These are phyloP conservation scores for Microdochium nivale DNA, from an alignment of 2,329 filamentous ascomycete genomes.

Conservation along the genomic window DNA sequence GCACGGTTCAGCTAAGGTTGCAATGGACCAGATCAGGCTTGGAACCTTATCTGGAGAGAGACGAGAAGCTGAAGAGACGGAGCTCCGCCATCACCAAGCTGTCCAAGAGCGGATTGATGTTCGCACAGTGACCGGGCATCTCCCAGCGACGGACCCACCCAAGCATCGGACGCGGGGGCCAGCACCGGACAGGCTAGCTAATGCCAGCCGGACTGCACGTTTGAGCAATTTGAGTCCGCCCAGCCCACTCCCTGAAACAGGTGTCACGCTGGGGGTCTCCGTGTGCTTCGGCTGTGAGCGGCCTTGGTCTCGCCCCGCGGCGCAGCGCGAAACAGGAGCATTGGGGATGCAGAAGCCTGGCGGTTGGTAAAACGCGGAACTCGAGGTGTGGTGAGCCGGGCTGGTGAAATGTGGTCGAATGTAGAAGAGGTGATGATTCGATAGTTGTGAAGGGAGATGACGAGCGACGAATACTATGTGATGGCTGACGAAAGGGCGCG, in stretches of 20 bases:
- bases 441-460: background rate
- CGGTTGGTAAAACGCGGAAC: too few species aligned
- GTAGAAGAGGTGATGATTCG: background rate
- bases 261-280: background rate
- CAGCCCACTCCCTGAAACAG: background rate
- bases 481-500: background rate
- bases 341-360: too few species aligned
- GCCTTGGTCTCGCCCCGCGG: too few species aligned
- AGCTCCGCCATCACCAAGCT: background rate
- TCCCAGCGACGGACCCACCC: background rate
- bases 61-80: background rate
- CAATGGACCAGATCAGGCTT: background rate
- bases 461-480: background rate
- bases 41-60: background rate
- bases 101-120: background rate
- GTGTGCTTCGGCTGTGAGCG: background rate
- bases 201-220: background rate
- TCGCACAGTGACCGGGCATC: background rate
- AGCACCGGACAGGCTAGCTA: background rate
- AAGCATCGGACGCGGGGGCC: background rate
- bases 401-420: background rate
- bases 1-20: background rate
- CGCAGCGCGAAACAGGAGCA: too few species aligned
- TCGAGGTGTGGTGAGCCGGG: too few species aligned
- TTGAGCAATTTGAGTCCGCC: background rate